Evolutionary conservation across 1,139 yeast species (phyloP).

Genomic region (Yamadazyma atmosphaerica): DNA sequence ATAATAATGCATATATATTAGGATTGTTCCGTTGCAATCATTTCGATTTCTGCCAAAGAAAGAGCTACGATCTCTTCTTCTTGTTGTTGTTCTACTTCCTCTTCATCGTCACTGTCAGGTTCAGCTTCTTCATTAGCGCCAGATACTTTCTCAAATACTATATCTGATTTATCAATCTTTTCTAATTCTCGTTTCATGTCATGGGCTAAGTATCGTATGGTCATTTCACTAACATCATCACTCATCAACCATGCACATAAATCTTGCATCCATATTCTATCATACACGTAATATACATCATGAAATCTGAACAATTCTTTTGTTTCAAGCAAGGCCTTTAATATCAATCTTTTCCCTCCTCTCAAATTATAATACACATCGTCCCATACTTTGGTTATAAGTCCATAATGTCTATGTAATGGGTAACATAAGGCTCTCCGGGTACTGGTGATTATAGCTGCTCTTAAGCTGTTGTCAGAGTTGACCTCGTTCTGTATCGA

Average conservation of each 20-base stretch:
- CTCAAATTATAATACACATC: slow-evolving; percentile 68
- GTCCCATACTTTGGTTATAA: slow-evolving; percentile 66
- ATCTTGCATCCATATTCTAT: slow-evolving; percentile 78
- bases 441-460: slow-evolving; percentile 58
- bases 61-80: slow-evolving; percentile 43
- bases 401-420: slow-evolving; percentile 67
- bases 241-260: slow-evolving; percentile 75
- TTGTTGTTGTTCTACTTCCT: slow-evolving; percentile 21
- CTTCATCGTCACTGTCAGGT: slow-evolving; percentile 19
- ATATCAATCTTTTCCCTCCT: slow-evolving; percentile 67
- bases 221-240: slow-evolving; percentile 49
- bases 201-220: slow-evolving; percentile 62
- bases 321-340: slow-evolving; percentile 57
- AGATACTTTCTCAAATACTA: slow-evolving; percentile 38
- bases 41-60: slow-evolving; percentile 50
- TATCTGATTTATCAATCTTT: slow-evolving; percentile 24
- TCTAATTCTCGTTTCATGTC: slow-evolving; percentile 50
- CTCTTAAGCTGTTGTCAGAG: slow-evolving; percentile 37
- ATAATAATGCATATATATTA: slow-evolving; percentile 18
- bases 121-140: slow-evolving; percentile 15
- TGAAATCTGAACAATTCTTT: slow-evolving; percentile 80
- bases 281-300: slow-evolving; percentile 87
- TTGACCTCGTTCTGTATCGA: slow-evolving; percentile 36
- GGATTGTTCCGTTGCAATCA: slow-evolving; percentile 52
- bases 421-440: slow-evolving; percentile 81